phyloP scores from a whole-genome alignment of 176 grass and related monocot species.

The Ananas comosus region DNA sequence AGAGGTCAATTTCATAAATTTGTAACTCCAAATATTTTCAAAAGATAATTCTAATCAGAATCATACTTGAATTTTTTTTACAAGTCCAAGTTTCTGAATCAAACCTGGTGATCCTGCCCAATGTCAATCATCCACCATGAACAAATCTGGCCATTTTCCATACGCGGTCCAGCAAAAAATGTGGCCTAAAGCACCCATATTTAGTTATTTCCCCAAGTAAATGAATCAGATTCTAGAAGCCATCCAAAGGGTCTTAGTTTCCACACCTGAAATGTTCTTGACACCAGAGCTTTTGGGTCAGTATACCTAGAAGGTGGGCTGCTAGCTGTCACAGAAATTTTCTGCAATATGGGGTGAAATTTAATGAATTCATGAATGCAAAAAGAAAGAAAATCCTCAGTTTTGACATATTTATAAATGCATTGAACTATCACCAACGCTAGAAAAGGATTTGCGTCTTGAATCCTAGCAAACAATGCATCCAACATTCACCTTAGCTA shows the following conservation, averaged over 20 bases:
- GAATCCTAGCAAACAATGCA: constrained; percentile 1
- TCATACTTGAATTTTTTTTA: background rate
- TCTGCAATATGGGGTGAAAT: constrained; percentile 38
- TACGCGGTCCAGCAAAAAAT: constrained; percentile 71
- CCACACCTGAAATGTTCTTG: constrained; percentile 78
- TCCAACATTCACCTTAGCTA: constrained; percentile 53
- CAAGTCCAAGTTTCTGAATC: constrained; percentile 8
- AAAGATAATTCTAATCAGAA: constrained; percentile 4
- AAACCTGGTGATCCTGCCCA: constrained; percentile 72
- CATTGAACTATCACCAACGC: no score
- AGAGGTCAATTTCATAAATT: no score
- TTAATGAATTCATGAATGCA: constrained; percentile 11
- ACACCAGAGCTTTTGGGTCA: constrained; percentile 85
- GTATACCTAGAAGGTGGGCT: constrained; percentile 88
- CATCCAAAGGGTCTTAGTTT: background rate
- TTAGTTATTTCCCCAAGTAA: constrained; percentile 9
- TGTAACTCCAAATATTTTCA: background rate
- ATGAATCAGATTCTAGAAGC: background rate
- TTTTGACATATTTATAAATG: no score
- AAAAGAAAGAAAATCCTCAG: background rate
- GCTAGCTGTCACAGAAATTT: constrained; percentile 71
- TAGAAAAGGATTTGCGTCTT: background rate
- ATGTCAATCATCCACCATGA: constrained; percentile 98
- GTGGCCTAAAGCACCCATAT: constrained; percentile 46
- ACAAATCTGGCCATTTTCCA: constrained; percentile 55